Percentiles rank a stretch among this genome's conserved stretches.
Conservation (phyloP, 768 basidiomycete species). For the Pholiota microspora region DNA sequence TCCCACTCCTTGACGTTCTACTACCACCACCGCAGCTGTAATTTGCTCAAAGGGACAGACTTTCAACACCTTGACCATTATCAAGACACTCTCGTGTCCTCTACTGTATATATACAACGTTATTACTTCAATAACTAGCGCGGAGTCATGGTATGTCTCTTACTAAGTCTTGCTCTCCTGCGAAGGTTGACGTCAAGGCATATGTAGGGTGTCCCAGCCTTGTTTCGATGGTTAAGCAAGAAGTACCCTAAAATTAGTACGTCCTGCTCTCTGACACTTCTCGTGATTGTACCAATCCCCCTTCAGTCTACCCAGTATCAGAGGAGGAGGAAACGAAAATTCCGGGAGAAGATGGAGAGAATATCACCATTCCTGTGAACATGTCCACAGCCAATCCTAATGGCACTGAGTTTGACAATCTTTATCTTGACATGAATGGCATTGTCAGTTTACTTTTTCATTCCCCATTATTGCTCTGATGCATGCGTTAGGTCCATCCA, state of each 20-base stretch:
- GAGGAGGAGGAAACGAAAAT: conserved; percentile 83
- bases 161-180: background rate
- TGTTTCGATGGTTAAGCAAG: conserved; percentile 98
- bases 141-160: background rate
- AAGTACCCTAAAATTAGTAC: conserved; percentile 98
- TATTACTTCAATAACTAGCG: background rate
- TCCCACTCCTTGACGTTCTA: background rate
- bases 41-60: background rate
- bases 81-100: background rate
- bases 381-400: conserved; percentile 89
- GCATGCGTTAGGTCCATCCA: conserved; percentile 74
- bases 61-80: background rate
- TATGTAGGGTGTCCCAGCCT: conserved; percentile 89
- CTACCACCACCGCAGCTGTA: background rate
- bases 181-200: conserved; percentile 6
- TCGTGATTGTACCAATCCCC: background rate
- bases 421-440: conserved; percentile 99
- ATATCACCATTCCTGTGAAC: conserved; percentile 73
- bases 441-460: conserved; percentile 57
- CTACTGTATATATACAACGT: background rate
- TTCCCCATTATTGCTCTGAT: background rate
- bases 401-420: conserved; percentile 89
- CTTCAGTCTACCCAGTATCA: conserved; percentile 67
- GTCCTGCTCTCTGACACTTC: background rate
- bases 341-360: conserved; percentile 62